A percentile compares a stretch with the other conserved stretches of the same genome.
Conservation (phyloP, 2,329 filamentous ascomycete genomes). For the Penicillium sp. region DNA sequence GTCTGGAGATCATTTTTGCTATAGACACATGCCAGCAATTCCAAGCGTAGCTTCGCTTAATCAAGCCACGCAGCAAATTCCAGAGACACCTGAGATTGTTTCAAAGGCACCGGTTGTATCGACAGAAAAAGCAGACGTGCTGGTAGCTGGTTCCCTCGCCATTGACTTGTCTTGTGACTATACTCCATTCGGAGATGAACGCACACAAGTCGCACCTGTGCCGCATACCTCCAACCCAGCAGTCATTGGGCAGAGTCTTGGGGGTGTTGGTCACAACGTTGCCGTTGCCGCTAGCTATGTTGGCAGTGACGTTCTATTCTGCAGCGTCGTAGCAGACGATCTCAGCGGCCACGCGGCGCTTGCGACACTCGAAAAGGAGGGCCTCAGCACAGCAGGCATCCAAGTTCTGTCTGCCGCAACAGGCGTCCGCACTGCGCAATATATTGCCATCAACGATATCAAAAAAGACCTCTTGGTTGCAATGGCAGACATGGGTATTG, state of each 20-base stretch:
- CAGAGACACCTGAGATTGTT: slow-evolving; percentile 1
- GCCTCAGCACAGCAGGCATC: slow-evolving; percentile 67
- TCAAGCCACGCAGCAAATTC: slow-evolving; percentile 10
- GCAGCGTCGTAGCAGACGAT: slow-evolving; percentile 81
- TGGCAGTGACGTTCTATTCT: slow-evolving; percentile 68
- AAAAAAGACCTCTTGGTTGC: slow-evolving; percentile 84
- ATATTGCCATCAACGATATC: slow-evolving; percentile 83
- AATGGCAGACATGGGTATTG: slow-evolving; percentile 93
- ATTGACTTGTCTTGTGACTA: slow-evolving; percentile 87
- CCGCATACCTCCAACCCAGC: slow-evolving; percentile 85
- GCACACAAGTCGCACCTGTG: slow-evolving; percentile 35
- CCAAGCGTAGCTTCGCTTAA: slow-evolving; percentile 26
- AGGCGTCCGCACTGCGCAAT: slow-evolving; percentile 77
- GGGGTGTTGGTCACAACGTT: slow-evolving; percentile 91
- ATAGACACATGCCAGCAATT: slow-evolving; percentile 42
- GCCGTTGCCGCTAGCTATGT: slow-evolving; percentile 78
- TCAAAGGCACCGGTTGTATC: neutral
- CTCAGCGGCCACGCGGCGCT: slow-evolving; percentile 73
- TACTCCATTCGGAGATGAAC: slow-evolving; percentile 46
- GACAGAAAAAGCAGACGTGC: slow-evolving; percentile 59
- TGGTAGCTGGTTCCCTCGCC: slow-evolving; percentile 88
- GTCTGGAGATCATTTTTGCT: slow-evolving; percentile 30
- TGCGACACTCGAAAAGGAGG: slow-evolving; percentile 60
- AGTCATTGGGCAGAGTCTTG: slow-evolving; percentile 76
- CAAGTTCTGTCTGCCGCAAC: slow-evolving; percentile 55